Conservation (phyloP, 2,329 filamentous ascomycete species). For the Triangularia verruculosa region DNA sequence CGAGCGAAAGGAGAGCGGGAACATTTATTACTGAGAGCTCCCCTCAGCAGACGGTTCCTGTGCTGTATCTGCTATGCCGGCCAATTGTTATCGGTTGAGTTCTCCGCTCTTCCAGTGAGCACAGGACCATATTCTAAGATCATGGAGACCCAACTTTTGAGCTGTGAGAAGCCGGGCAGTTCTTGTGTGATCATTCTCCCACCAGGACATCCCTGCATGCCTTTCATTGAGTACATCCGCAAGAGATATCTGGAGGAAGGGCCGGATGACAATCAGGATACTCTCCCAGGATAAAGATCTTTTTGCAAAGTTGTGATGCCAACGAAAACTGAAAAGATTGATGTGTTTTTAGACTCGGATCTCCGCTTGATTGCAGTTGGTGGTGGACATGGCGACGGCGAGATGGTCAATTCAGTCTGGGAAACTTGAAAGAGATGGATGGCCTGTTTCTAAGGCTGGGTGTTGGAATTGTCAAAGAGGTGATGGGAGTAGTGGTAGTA, state of each 20-base stretch:
- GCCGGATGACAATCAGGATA: conserved; percentile 13
- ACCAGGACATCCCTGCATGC: too few species aligned
- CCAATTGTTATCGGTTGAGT: too few species aligned
- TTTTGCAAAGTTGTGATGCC: conserved; percentile 1
- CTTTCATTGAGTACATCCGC: conserved; percentile 4
- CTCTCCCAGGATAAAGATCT: conserved; percentile 15
- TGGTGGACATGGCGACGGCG: not conserved
- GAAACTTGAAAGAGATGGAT: not conserved
- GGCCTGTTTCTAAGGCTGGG: not conserved
- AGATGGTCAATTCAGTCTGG: not conserved
- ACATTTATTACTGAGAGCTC: not conserved
- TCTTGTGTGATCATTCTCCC: too few species aligned
- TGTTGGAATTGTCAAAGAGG: not conserved
- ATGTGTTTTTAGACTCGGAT: conserved; percentile 6
- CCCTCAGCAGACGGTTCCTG: too few species aligned
- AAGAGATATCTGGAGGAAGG: not conserved
- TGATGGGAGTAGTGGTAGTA: too few species aligned
- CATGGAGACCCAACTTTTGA: too few species aligned
- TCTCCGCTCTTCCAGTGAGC: too few species aligned
- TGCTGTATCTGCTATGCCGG: too few species aligned
- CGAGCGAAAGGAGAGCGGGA: not conserved
- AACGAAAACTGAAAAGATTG: not conserved
- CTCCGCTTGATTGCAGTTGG: not conserved
- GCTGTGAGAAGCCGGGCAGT: not conserved
- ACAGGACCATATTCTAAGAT: too few species aligned